A percentile compares a stretch with the other conserved stretches of the same genome.
phyloP scores from a whole-genome alignment of 2,329 filamentous ascomycete species.

The Penicillium sp. region DNA sequence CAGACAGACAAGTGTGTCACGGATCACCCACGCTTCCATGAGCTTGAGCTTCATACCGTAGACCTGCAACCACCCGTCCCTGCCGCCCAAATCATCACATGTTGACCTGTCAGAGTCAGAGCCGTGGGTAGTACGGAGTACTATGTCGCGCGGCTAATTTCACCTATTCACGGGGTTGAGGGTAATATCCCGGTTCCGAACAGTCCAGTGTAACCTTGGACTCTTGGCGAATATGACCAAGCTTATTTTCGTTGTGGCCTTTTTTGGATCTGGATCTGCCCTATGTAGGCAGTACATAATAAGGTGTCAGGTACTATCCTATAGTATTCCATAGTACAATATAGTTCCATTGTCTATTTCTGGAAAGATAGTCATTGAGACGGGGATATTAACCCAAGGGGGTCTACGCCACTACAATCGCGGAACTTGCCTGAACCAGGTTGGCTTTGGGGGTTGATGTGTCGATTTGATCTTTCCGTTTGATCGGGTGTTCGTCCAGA shows the following conservation, averaged over 20 bases:
- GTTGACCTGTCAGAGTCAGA: slow-evolving; percentile 3
- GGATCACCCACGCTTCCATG: slow-evolving; percentile 6
- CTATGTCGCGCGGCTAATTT: slow-evolving; percentile 8
- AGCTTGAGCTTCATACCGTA: slow-evolving; percentile 17
- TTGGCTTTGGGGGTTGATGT: not conserved
- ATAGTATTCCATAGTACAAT: not conserved
- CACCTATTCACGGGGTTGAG: not conserved
- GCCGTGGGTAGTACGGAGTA: not conserved
- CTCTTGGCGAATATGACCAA: slow-evolving; percentile 4
- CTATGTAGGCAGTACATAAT: not conserved
- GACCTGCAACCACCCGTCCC: slow-evolving; percentile 15
- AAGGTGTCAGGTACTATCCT: not conserved
- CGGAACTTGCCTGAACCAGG: not conserved
- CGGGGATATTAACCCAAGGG: not conserved
- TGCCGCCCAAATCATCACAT: slow-evolving; percentile 16
- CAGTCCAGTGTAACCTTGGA: slow-evolving; percentile 3
- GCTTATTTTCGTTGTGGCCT: not conserved
- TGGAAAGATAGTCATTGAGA: not conserved
- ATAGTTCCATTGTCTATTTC: not conserved
- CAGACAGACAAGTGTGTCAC: slow-evolving; percentile 10
- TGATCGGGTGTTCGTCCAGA: slow-evolving; percentile 5
- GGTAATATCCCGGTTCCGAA: slow-evolving; percentile 1
- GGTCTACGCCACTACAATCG: not conserved
- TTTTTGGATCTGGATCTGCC: not conserved
- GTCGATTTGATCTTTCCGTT: not conserved